Evolutionary conservation across 345 rosid genomes (phyloP), one percentile per base, ranked within the genome.

Genomic region (Lepidium didymum): DNA sequence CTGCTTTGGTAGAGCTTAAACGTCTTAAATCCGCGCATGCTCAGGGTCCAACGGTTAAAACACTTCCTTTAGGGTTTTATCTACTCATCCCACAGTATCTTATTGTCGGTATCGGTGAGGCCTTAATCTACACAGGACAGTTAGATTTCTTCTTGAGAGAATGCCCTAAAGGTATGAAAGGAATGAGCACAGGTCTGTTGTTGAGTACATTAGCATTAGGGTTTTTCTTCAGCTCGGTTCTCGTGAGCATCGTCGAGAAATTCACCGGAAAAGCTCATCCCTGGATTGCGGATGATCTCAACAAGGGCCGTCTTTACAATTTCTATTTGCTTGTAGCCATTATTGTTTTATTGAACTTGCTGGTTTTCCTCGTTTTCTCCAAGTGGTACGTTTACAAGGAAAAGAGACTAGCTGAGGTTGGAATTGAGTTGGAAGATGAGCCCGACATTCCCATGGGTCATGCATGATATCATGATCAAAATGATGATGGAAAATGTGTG

Each of bases 111-210:
- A 65, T 96, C 0, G 97, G 99, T 0, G 99, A 94, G 76, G 99
- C 99, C 1, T 82, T 94, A 65, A 85, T 85, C 2, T 94, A 94
- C 52, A 85, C 84, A 0, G 97, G 99, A 41, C 97, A 90, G 50
- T 83, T 94, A 35, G 96, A 89, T 64, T 90, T 94, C 72, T 94
- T 94, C 85, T 76, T 93, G 10, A 86, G 89, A 60, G 99, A 94
- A 69, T 94, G 99, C 43, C 99, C 99, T 1, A 90, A 94, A 63
- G 99, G 99, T 14, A 94, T 94, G 99, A 94, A 94, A 79, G 91
- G 95, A 0, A 94, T 94, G 90, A 90, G 97, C 77, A 90, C 97
- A 0, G 99, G 99, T 25, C 56, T 93, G 63, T 83, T 94, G 69
- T 62, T 94, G 56, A 94, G 96, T 67, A 90, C 97, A 34, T 87